phyloP scores from a whole-genome alignment of 1,139 yeast genomes.

The Yamadazyma songkhlaensis region DNA sequence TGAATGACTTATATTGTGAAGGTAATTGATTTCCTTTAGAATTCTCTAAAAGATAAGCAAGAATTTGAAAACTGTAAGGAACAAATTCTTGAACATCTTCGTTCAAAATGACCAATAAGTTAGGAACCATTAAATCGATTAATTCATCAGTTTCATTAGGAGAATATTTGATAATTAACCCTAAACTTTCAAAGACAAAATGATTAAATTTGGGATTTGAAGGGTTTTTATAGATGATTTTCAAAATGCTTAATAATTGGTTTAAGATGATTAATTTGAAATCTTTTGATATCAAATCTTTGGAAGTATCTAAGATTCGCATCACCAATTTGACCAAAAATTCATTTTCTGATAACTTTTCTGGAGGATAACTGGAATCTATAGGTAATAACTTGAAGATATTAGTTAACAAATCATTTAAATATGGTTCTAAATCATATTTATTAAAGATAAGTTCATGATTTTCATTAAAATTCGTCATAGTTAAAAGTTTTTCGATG shows the following conservation, averaged over 20 bases:
- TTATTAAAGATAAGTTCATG: conserved; percentile 63
- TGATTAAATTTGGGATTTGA: conserved; percentile 94
- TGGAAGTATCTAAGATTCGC: conserved; percentile 77
- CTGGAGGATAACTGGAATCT: conserved; percentile 46
- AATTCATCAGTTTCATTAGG: conserved; percentile 35
- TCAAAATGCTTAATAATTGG: conserved; percentile 68
- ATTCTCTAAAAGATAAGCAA: conserved; percentile 72
- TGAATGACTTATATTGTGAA: conserved; percentile 57
- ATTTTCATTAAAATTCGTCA: conserved; percentile 55
- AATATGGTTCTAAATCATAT: conserved; percentile 54
- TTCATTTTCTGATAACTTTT: conserved; percentile 92
- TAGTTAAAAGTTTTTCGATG: conserved; percentile 79
- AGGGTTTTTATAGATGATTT: conserved; percentile 79
- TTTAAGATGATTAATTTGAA: conserved; percentile 50
- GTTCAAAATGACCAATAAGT: conserved; percentile 63
- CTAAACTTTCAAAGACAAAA: conserved; percentile 84
- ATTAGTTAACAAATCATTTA: conserved; percentile 55
- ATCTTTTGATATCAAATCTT: conserved; percentile 48
- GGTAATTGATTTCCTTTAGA: conserved; percentile 57
- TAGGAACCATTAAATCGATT: conserved; percentile 62
- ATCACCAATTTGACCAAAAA: conserved; percentile 85
- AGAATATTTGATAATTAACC: conserved; percentile 61
- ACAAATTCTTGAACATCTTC: conserved; percentile 92
- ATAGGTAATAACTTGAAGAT: conserved; percentile 63
- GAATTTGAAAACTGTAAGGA: conserved; percentile 87